Evolutionary conservation across 2,329 filamentous ascomycete species (phyloP).

Genomic region (Aspergillus thermomutatus): DNA sequence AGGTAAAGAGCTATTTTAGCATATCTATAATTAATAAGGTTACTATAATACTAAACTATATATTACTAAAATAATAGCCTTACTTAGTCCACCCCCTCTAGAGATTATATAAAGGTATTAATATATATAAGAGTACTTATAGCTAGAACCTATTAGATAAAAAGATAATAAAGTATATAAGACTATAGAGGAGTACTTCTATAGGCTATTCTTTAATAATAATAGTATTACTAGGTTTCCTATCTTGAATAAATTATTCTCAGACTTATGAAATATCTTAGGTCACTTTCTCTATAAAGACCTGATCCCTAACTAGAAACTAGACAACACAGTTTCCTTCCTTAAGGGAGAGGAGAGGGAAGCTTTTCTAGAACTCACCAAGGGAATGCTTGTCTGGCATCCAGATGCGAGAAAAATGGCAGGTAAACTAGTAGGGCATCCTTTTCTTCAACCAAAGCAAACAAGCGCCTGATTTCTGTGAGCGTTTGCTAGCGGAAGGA

Average conservation of each 20-base stretch:
- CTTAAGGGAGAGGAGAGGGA: slow-evolving; percentile 29
- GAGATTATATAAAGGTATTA: slow-evolving; percentile 35
- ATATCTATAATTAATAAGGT: slow-evolving; percentile 33
- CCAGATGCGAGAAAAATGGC: slow-evolving; percentile 26
- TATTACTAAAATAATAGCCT: slow-evolving; percentile 41
- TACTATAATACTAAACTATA: slow-evolving; percentile 37
- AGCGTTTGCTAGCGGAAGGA: slow-evolving; percentile 13
- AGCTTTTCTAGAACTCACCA: slow-evolving; percentile 28
- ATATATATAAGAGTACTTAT: slow-evolving; percentile 28
- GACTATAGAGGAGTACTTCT: slow-evolving; percentile 33
- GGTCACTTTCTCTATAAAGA: slow-evolving; percentile 32
- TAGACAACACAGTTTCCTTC: slow-evolving; percentile 26
- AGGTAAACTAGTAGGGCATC: slow-evolving; percentile 25
- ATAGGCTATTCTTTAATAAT: slow-evolving; percentile 36
- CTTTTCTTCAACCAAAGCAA: slow-evolving; percentile 29
- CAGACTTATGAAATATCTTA: slow-evolving; percentile 22
- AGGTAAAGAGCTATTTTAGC: slow-evolving; percentile 35
- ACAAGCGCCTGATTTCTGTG: slow-evolving; percentile 19
- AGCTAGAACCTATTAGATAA: slow-evolving; percentile 26
- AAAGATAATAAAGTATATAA: slow-evolving; percentile 28
- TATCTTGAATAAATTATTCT: slow-evolving; percentile 14
- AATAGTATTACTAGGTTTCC: slow-evolving; percentile 22
- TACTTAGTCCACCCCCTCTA: slow-evolving; percentile 39
- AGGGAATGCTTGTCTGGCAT: slow-evolving; percentile 31
- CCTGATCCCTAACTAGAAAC: slow-evolving; percentile 30